Conservation (phyloP, 176 grass and related monocot species). For the Tuctoria greenei region DNA sequence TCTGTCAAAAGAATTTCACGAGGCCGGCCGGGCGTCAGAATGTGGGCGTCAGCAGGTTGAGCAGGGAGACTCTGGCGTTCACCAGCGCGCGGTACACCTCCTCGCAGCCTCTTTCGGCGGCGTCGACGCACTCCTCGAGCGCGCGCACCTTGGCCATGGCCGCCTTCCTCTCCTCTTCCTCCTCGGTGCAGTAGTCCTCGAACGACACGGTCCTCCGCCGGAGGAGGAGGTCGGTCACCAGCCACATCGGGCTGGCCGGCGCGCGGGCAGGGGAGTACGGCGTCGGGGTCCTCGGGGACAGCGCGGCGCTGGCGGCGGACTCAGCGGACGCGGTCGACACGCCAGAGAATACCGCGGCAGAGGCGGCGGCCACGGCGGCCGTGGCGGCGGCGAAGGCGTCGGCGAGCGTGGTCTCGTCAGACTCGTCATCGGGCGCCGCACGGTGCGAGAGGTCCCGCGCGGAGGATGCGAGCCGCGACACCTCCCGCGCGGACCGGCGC, state of each 20-base stretch:
- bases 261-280: slow-evolving; percentile 46
- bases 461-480: slow-evolving; percentile 32
- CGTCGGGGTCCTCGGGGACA: slow-evolving; percentile 35
- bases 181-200: slow-evolving; percentile 52
- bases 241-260: slow-evolving; percentile 53
- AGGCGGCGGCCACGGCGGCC: slow-evolving; percentile 37
- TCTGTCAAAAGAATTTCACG: neutral
- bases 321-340: slow-evolving; percentile 48
- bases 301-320: slow-evolving; percentile 49
- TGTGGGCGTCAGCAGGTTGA: slow-evolving; percentile 68
- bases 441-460: slow-evolving; percentile 49
- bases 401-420: slow-evolving; percentile 47
- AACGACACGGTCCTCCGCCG: slow-evolving; percentile 41
- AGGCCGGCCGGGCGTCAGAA: slow-evolving; percentile 22
- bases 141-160: slow-evolving; percentile 48
- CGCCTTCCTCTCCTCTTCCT: slow-evolving; percentile 63
- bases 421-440: slow-evolving; percentile 23
- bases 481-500: slow-evolving; percentile 46
- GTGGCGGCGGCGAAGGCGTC: slow-evolving; percentile 43
- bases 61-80: slow-evolving; percentile 64
- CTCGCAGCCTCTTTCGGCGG: slow-evolving; percentile 48
- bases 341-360: slow-evolving; percentile 48
- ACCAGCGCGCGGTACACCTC: slow-evolving; percentile 65
- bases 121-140: slow-evolving; percentile 57
- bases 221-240: slow-evolving; percentile 59